Evolutionary conservation across 306 rosid genomes (phyloP).

Genomic region (Acacia crassicarpa): DNA sequence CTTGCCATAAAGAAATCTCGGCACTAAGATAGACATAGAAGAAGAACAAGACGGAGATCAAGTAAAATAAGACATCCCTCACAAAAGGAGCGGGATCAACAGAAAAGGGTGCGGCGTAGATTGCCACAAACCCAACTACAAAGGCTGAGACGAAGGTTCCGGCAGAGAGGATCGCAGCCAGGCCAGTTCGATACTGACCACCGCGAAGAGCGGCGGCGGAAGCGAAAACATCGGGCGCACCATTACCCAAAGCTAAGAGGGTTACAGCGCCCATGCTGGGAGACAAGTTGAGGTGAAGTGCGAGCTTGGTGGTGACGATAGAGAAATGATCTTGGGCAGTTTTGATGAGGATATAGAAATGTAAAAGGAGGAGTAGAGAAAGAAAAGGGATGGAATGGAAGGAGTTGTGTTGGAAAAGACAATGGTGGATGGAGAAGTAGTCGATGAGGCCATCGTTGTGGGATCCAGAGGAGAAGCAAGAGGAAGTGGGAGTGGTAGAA

Average conservation of each 20-base stretch:
- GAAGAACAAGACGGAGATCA: slow-evolving; percentile 71
- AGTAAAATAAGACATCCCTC: slow-evolving; percentile 77
- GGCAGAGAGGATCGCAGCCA: slow-evolving; percentile 90
- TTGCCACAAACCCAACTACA: slow-evolving; percentile 89
- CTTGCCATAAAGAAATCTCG: slow-evolving; percentile 95
- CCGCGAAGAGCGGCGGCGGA: slow-evolving; percentile 87
- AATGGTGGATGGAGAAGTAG: slow-evolving; percentile 49
- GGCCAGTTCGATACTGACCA: slow-evolving; percentile 81
- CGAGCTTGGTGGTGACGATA: slow-evolving; percentile 70
- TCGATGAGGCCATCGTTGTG: slow-evolving; percentile 56
- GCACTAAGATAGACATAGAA: slow-evolving; percentile 90
- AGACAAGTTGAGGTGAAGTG: slow-evolving; percentile 64
- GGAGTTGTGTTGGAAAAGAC: slow-evolving; percentile 43
- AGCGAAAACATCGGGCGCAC: slow-evolving; percentile 87
- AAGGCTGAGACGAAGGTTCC: slow-evolving; percentile 90
- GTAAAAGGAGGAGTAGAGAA: slow-evolving; percentile 58
- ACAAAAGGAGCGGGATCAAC: slow-evolving; percentile 76
- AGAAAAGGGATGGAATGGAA: slow-evolving; percentile 54
- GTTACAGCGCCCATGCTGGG: slow-evolving; percentile 95
- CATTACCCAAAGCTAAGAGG: slow-evolving; percentile 84
- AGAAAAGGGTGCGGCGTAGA: slow-evolving; percentile 81
- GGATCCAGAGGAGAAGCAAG: slow-evolving; percentile 37
- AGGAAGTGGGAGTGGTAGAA: not conserved
- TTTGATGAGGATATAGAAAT: slow-evolving; percentile 87
- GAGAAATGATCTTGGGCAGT: slow-evolving; percentile 92